Percentiles rank a stretch among this genome's conserved stretches.
phyloP scores from a whole-genome alignment of 345 rosid genomes.

The Euphorbia peplus region DNA sequence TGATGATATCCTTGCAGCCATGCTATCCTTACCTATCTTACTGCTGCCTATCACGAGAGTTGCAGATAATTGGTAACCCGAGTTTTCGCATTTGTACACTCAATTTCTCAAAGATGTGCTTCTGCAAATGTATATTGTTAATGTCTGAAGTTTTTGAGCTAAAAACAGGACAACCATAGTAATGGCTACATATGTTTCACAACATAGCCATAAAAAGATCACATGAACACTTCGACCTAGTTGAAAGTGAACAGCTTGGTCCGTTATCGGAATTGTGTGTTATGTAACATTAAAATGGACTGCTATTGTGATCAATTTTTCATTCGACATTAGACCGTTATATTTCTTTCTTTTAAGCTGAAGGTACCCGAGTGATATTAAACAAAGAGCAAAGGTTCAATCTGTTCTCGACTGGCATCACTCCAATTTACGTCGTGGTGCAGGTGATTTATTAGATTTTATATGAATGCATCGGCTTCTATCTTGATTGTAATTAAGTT shows the following conservation, averaged over 20 bases:
- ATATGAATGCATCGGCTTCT: background rate
- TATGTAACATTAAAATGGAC: background rate
- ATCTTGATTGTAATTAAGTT: background rate
- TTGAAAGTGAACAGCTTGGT: background rate
- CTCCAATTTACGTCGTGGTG: constrained; percentile 61
- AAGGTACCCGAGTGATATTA: constrained; percentile 88
- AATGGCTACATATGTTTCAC: background rate
- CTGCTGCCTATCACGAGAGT: constrained; percentile 76
- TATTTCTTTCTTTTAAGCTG: constrained; percentile 1
- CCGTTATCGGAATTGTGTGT: background rate
- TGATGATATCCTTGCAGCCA: constrained; percentile 74
- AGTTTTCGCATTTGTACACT: background rate
- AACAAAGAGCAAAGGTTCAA: constrained; percentile 67
- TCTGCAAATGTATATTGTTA: background rate
- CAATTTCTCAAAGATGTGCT: background rate
- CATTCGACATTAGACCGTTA: background rate
- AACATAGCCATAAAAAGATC: background rate
- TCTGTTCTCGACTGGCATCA: constrained; percentile 92
- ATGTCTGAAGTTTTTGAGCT: no score
- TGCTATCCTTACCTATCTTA: constrained; percentile 72
- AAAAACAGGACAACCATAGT: no score
- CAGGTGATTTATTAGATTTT: constrained; percentile 36
- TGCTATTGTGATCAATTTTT: background rate
- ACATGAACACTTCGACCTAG: background rate
- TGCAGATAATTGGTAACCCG: constrained; percentile 71